Base-by-base conservation (phyloP, 2,329 filamentous ascomycete genomes). In the Epichloe scottii region DNA sequence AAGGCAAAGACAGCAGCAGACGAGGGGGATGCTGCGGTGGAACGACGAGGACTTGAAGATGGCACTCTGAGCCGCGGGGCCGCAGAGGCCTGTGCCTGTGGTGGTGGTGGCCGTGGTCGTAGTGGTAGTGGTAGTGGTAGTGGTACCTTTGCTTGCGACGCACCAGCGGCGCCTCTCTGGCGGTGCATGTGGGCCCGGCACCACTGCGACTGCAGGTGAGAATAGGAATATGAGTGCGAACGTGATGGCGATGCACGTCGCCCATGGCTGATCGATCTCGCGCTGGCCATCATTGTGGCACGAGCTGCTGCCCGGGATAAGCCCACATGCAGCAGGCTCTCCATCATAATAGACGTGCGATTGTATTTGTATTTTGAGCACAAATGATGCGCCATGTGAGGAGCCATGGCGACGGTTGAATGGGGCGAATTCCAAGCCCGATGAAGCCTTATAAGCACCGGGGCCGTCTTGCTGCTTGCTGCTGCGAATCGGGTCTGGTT, bases 341-440 rank as follows among this genome's bases (percentile, higher is more conserved):
- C 23, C 3, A 23, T 4, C 4, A 23, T 23, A 14, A 17, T 23
- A 21, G 46, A 41, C n/a, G 39, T 39, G 48, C 51, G 44, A 45
- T 23, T 23, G 21, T 23, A 4, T 23, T 49, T 42, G 39, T 48
- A n/a, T 23, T 30, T 6, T 15, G 14, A 44, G 48, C 51, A 44
- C 38, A 48, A 48, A 48, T 37, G 39, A n/a, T 40, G 50, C 50
- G 43, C 42, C 44, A 35, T 40, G 39, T 30, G 43, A 39, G 40
- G 40, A 38, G 51, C 48, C 53, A 54, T 54, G 33, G 52, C 43
- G 30, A 37, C 30, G 30, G 43, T 43, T 33, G 19, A 4, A 6
- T 17, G 17, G 14, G 17, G 38, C 7, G 15, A 17, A 10, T 6
- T 19, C n/a, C 21, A 21, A 21, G 21, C 21, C 21, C 4, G 21